phyloP scores from a whole-genome alignment of 352 stramenopile genomes.

The Pythium brassicae region DNA sequence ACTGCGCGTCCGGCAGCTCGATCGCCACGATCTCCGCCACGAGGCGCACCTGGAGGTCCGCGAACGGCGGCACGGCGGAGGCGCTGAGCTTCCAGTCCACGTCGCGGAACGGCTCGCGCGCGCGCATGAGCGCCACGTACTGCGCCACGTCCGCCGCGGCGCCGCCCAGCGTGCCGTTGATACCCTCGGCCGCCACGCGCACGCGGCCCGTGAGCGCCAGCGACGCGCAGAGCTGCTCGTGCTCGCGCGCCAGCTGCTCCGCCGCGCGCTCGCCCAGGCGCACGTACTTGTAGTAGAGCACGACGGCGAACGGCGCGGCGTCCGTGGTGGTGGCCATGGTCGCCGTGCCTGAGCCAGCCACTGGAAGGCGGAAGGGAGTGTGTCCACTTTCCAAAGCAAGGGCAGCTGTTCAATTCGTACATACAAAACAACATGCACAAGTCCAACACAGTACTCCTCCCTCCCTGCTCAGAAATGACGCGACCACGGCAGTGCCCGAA shows the following conservation, averaged over 20 bases:
- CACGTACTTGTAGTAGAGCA: conserved; percentile 87
- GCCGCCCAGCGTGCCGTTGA: conserved; percentile 84
- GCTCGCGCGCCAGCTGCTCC: conserved; percentile 35
- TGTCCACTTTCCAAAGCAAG: not conserved
- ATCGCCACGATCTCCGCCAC: conserved; percentile 76
- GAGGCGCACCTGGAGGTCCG: conserved; percentile 62
- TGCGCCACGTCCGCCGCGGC: conserved; percentile 28
- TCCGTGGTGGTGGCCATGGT: conserved; percentile 13
- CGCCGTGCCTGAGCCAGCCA: not conserved
- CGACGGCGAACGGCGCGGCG: conserved; percentile 36
- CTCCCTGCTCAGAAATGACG: not conserved
- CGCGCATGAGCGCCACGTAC: conserved; percentile 63
- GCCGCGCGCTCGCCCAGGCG: conserved; percentile 37
- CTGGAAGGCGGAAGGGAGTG: not conserved
- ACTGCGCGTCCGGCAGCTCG: conserved; percentile 49
- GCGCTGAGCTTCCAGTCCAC: conserved; percentile 86
- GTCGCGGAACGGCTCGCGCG: conserved; percentile 19
- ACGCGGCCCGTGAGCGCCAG: conserved; percentile 68
- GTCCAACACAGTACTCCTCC: not conserved
- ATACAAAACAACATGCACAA: not conserved
- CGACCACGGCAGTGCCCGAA: no score
- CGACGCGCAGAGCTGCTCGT: conserved; percentile 43
- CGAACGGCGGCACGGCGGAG: conserved; percentile 45
- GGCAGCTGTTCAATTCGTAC: not conserved
- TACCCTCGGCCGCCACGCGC: conserved; percentile 73